phyloP scores from a whole-genome alignment of 1,284 basidiomycete genomes.

The Amylostereum chailletii region DNA sequence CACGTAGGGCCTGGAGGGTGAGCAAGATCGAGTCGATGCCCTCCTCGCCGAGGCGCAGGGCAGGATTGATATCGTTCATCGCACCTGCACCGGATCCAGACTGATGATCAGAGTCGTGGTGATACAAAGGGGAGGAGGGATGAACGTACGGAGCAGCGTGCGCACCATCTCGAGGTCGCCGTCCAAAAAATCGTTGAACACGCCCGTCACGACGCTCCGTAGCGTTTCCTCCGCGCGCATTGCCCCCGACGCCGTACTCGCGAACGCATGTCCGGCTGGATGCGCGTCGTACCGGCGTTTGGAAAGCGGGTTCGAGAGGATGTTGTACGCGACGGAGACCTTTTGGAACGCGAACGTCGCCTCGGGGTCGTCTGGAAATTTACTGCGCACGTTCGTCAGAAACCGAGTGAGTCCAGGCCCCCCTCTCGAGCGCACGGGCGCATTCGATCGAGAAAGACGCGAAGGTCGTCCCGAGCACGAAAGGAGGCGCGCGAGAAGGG shows the following conservation, averaged over 20 bases:
- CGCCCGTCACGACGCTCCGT: constrained; percentile 60
- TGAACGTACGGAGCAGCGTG: constrained; percentile 54
- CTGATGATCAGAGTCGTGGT: neutral
- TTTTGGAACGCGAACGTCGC: constrained; percentile 82
- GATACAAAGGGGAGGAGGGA: neutral
- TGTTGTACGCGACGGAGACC: constrained; percentile 75
- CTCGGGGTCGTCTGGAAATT: constrained; percentile 69
- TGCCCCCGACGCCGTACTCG: constrained; percentile 45
- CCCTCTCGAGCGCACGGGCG: no score
- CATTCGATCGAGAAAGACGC: neutral
- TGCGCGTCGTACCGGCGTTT: constrained; percentile 63
- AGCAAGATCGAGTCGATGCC: constrained; percentile 58
- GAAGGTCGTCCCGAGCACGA: neutral
- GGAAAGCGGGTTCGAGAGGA: constrained; percentile 65
- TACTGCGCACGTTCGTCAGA: constrained; percentile 33
- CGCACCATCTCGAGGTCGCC: constrained; percentile 79
- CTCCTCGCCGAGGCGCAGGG: constrained; percentile 62
- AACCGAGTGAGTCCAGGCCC: no score
- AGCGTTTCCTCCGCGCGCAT: constrained; percentile 69
- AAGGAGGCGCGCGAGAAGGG: neutral
- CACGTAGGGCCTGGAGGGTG: constrained; percentile 54
- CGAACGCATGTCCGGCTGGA: constrained; percentile 26
- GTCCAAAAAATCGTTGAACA: constrained; percentile 76
- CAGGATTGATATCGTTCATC: constrained; percentile 65
- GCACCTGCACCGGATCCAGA: constrained; percentile 35